Percentiles rank a stretch among this genome's conserved stretches.
Evolutionary conservation across 192 early-diverging fungal species (phyloP).

Genomic region (Podila minutissima): DNA sequence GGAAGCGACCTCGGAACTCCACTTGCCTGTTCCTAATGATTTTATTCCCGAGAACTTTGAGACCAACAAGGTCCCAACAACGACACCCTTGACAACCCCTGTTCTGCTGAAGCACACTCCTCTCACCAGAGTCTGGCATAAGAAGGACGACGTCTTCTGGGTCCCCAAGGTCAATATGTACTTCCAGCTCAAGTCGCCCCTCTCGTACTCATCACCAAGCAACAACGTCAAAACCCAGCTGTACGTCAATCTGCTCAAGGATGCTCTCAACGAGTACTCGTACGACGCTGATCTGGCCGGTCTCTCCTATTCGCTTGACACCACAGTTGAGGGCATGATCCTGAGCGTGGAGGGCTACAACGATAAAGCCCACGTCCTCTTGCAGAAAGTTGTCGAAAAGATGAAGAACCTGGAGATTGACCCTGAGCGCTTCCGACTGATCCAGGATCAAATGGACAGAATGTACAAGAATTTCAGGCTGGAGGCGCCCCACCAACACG

Average conservation of each 20-base stretch:
- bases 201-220: constrained; percentile 78
- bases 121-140: constrained; percentile 85
- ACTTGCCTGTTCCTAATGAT: constrained; percentile 78
- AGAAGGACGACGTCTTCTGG: constrained; percentile 94
- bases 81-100: constrained; percentile 19
- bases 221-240: constrained; percentile 75
- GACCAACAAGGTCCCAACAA: constrained; percentile 58
- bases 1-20: constrained; percentile 62
- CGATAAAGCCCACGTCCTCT: constrained; percentile 81
- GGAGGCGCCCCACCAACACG: constrained; percentile 84
- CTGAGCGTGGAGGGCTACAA: constrained; percentile 86
- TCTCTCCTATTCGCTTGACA: constrained; percentile 78
- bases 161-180: constrained; percentile 88
- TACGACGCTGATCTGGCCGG: constrained; percentile 95
- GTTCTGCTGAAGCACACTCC: constrained; percentile 68
- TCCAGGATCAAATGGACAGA: constrained; percentile 81
- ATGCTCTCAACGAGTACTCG: constrained; percentile 85
- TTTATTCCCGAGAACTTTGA: constrained; percentile 90
- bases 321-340: constrained; percentile 75
- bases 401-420: constrained; percentile 73
- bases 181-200: constrained; percentile 76
- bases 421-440: constrained; percentile 77
- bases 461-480: constrained; percentile 82
- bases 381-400: constrained; percentile 74
- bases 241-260: constrained; percentile 82